These are phyloP conservation scores for Debaryomyces coudertii DNA, from an alignment of 1,139 yeast genomes.

Conservation along the genomic window DNA sequence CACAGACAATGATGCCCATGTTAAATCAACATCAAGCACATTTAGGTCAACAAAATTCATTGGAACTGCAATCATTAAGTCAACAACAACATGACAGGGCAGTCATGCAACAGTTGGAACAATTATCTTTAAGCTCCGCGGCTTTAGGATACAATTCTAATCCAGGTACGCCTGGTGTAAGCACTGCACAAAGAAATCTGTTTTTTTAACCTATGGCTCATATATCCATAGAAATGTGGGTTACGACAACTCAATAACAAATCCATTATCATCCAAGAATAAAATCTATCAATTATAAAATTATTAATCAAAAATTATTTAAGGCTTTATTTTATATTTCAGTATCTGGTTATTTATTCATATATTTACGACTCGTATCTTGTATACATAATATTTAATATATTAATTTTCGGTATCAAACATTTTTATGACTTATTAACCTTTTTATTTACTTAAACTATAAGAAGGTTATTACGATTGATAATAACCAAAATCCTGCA, in stretches of 20 bases:
- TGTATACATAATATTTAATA: conserved; percentile 9
- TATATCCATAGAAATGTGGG: not conserved
- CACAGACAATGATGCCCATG: conserved; percentile 13
- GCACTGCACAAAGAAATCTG: conserved; percentile 24
- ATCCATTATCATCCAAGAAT: not conserved
- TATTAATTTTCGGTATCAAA: conserved; percentile 4
- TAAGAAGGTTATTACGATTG: not conserved
- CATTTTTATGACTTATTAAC: not conserved
- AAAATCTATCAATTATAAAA: not conserved
- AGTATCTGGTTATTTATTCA: conserved; percentile 4
- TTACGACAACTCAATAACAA: not conserved
- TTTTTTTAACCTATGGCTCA: conserved; percentile 18
- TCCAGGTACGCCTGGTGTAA: conserved; percentile 44
- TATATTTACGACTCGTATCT: conserved; percentile 5
- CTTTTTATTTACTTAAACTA: too few relatives aligned
- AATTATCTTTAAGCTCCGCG: conserved; percentile 51
- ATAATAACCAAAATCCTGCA: conserved; percentile 2
- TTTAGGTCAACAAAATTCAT: conserved; percentile 10
- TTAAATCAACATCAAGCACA: conserved; percentile 16
- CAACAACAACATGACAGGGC: conserved; percentile 32
- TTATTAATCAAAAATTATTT: not conserved
- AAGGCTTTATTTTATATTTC: not conserved
- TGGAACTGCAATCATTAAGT: conserved; percentile 13
- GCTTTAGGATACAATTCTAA: conserved; percentile 53
- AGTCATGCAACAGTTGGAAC: conserved; percentile 54